These are phyloP conservation scores for Amoebophrya sp. DNA, from an alignment of 169 alveolate species.

Conservation along the genomic window DNA sequence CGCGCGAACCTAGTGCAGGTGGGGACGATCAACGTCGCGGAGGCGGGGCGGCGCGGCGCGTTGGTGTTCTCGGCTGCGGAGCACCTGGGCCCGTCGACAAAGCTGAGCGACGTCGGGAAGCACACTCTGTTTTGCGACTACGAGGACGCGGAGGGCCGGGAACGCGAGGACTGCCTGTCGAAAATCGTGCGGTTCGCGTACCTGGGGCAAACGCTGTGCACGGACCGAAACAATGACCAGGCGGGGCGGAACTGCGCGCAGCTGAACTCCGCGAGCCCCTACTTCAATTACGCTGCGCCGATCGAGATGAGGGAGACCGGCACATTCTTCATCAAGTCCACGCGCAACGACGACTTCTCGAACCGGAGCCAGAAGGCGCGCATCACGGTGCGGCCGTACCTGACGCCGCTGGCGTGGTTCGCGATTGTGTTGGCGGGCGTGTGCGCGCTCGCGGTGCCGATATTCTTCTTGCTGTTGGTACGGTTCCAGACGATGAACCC, in stretches of 20 bases:
- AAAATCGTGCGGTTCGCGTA: neutral
- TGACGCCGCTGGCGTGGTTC: neutral
- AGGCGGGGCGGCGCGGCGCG: neutral
- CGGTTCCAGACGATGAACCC: too few relatives aligned
- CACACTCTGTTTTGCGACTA: neutral
- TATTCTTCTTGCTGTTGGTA: too few relatives aligned
- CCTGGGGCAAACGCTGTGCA: neutral
- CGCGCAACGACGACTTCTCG: neutral
- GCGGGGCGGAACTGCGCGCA: neutral
- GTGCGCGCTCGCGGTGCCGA: neutral
- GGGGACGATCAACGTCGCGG: too few relatives aligned
- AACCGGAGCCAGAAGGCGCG: neutral
- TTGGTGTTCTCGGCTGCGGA: neutral
- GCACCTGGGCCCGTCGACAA: neutral
- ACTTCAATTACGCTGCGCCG: neutral
- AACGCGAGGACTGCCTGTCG: neutral
- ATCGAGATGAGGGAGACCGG: neutral
- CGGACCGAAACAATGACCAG: neutral
- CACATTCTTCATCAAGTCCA: neutral
- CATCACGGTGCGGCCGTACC: neutral
- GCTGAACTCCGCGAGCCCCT: neutral
- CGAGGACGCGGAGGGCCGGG: neutral
- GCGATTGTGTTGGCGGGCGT: neutral
- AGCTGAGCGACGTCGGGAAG: neutral
- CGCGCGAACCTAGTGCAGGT: too few relatives aligned